Base-by-base conservation (phyloP, 1,284 basidiomycete genomes). In the Cutaneotrichosporon cyanovorans region DNA sequence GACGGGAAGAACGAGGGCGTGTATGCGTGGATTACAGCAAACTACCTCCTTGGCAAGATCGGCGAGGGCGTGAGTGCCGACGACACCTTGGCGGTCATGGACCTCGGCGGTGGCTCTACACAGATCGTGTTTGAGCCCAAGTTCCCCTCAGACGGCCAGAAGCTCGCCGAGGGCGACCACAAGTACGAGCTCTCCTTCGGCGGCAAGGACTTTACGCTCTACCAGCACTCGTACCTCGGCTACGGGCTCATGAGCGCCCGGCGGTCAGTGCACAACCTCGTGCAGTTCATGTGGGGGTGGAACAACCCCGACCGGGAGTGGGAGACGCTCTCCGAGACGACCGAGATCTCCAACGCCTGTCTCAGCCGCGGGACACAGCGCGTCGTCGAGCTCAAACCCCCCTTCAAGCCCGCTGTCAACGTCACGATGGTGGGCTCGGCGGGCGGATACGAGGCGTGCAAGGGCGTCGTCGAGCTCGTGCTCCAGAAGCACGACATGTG, bases 1-100 rank as follows among this genome's bases (percentile, higher is more conserved):
- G 91, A 97, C 60, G 93, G 93, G 16, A 85, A 83, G 60, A 91
- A 97, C 65, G 93, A 98, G 72, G 90, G 88, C 37, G 90, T 97
- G 21, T 97, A 88, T 68, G 91, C 92, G 16, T 98, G 93, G 93
- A 91, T 97, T 63, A 96, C 92, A 11, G 88, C 88, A 55, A 98
- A 98, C 73, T 97, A 96, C 72, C 77, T 93, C 30, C 75, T 92
- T 40, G 78, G 78, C 43, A 81, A 83, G 39, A 81, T 93, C 58
- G 78, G 81, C 16, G 75, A 78, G 28, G 76, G 76, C 45, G 55
- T 71, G 28, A 72, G 72, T 22, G 73, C 74, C 7, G 75, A 74
- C 45, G 69, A 69, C 38, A 83, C 88, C n/a, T 87, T 87, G 51
- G 93, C 92, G 16, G 89, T 96, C 38, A 83, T 98, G 57, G 93